Evolutionary conservation across 345 rosid species (phyloP).

Genomic region (Jatropha curcas): DNA sequence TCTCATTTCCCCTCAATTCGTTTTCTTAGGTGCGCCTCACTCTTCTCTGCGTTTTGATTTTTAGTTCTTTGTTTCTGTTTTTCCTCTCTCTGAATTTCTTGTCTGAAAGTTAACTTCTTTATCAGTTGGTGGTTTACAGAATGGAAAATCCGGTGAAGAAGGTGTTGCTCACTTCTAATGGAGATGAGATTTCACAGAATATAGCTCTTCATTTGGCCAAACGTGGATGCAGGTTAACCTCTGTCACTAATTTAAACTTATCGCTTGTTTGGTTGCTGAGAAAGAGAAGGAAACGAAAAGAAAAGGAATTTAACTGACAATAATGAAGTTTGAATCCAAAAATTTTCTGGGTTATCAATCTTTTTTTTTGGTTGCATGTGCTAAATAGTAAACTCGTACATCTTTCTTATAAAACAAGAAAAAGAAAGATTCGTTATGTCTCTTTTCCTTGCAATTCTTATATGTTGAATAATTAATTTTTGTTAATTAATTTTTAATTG

Average conservation of each 20-base stretch:
- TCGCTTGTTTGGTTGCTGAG: conserved; percentile 17
- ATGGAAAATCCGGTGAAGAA: conserved; percentile 60
- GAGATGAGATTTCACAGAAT: conserved; percentile 65
- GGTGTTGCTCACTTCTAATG: conserved; percentile 77
- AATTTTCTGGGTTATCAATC: background rate
- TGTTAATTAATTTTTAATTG: no score
- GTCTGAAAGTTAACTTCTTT: no score
- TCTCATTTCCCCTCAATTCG: background rate
- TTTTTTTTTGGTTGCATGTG: background rate
- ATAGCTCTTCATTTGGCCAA: conserved; percentile 73
- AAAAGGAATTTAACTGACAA: background rate
- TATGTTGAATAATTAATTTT: no score
- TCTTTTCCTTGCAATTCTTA: background rate
- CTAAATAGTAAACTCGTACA: background rate
- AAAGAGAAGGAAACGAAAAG: background rate
- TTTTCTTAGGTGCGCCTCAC: background rate
- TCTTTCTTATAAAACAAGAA: background rate
- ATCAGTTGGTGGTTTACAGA: background rate
- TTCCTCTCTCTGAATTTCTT: no score
- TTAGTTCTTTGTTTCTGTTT: no score
- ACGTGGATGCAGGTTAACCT: conserved; percentile 72
- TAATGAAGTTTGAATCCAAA: background rate
- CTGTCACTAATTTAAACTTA: background rate
- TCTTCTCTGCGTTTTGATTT: no score
- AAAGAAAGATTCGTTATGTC: background rate